These are phyloP conservation scores for Aphanomyces cochlioides DNA, from an alignment of 352 stramenopile genomes.

Conservation along the genomic window DNA sequence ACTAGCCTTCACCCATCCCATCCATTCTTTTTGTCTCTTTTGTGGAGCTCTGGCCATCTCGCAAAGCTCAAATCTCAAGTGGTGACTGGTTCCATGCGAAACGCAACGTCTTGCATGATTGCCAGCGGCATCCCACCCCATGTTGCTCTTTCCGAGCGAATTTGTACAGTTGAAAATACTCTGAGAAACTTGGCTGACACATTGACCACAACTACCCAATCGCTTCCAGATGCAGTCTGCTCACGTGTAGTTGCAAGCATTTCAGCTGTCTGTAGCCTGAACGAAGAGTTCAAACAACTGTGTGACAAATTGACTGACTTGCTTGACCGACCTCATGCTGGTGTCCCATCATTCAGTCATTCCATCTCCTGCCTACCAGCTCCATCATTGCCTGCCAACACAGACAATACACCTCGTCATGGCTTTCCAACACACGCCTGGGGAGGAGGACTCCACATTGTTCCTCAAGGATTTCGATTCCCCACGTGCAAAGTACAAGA, in stretches of 20 bases:
- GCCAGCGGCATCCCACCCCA: not conserved
- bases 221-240: not conserved
- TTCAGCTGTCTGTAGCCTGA: not conserved
- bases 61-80: not conserved
- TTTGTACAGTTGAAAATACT: not conserved
- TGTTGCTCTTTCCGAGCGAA: not conserved
- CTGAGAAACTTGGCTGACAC: not conserved
- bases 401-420: not conserved
- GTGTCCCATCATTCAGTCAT: too few relatives aligned
- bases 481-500: conserved; percentile 1
- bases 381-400: not conserved
- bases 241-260: conserved; percentile 1
- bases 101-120: not conserved
- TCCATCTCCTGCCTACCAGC: not conserved
- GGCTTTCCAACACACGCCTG: not conserved
- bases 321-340: too few relatives aligned
- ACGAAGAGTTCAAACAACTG: not conserved
- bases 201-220: not conserved
- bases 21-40: not conserved
- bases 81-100: not conserved
- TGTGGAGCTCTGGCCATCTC: not conserved
- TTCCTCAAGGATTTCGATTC: not conserved
- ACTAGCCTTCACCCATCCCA: not conserved
- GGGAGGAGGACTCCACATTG: not conserved
- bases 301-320: not conserved